Evolutionary conservation across 306 rosid species (phyloP), one percentile per base, ranked within the genome.

Genomic region (Dalbergia oliveri): DNA sequence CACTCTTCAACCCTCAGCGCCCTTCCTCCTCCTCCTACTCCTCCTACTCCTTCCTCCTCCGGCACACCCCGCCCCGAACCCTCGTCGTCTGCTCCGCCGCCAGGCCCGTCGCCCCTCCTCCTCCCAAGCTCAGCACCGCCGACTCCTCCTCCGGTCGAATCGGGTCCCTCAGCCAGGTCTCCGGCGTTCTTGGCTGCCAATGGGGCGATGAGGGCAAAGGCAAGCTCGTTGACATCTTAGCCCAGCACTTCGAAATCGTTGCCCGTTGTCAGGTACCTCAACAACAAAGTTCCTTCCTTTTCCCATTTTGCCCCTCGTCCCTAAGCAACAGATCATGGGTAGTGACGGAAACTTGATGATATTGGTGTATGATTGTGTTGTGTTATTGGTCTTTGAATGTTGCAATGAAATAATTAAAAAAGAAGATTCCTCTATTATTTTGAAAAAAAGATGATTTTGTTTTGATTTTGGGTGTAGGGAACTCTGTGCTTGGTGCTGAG

Each of bases 201-300:
- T 95, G 98, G 98, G 98, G 99, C 1, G 99, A 95, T 66, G 99
- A 95, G 86, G 99, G 99, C 43, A 95, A 95, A 77, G 99, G 99
- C 34, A 95, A 95, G 62, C 94, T 95, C 39, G 98, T 95, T 1
- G 99, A 93, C 44, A 86, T 95, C 88, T 86, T 93, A 86, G 99
- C 97, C 26, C 86, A 88, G 23, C 97, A 95, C 89, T 95, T 95
- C 67, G 87, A 93, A 65, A 72, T 95, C 73, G 99, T 95, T 79
- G 97, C 99, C 81, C 98, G 97, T 69, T 95, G 99, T 74, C 97
- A 95, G 98, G 99, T 93, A 9, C 34, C 11, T 11, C 45, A 19
- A 4, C 19, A 12, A 6, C 13, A 12, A 64, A 56, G 64, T 77
- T 53, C 69, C 4, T 64, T 35, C 31, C 76, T 78, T 83, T 58